These are phyloP conservation scores for Elaeis oleifera DNA, from an alignment of 202 grass and related monocot species.

Conservation along the genomic window DNA sequence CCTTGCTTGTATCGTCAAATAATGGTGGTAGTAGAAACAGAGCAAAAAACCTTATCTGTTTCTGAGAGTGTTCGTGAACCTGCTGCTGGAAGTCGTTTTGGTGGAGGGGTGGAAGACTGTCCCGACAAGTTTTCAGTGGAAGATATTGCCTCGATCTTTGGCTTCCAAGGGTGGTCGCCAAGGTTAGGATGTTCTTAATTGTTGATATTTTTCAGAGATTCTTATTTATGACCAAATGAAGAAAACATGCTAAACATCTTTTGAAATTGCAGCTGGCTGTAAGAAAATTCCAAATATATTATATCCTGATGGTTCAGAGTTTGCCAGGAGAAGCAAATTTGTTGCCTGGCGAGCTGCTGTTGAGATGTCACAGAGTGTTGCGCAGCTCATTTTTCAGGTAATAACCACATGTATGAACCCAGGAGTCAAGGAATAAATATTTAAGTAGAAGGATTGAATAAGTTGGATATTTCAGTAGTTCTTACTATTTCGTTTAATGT, in stretches of 20 bases:
- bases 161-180: conserved; percentile 62
- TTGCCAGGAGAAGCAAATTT: conserved; percentile 73
- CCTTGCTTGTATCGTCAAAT: conserved; percentile 37
- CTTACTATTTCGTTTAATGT: too few species aligned
- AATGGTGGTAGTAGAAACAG: conserved; percentile 38
- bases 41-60: conserved; percentile 37
- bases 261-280: conserved; percentile 50
- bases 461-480: too few species aligned
- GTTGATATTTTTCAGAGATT: neutral
- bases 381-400: conserved; percentile 83
- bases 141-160: conserved; percentile 66
- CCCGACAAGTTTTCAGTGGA: conserved; percentile 87
- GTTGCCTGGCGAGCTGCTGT: conserved; percentile 81
- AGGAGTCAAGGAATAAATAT: too few species aligned
- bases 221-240: neutral
- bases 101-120: conserved; percentile 89
- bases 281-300: conserved; percentile 75
- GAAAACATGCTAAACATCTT: neutral
- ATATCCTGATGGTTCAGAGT: conserved; percentile 75
- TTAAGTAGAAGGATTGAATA: too few species aligned
- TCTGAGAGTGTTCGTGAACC: conserved; percentile 49
- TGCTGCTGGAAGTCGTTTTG: conserved; percentile 61
- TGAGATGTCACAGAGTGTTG: conserved; percentile 65
- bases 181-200: conserved; percentile 46
- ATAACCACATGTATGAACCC: neutral